Evolutionary conservation across 768 basidiomycete genomes (phyloP).

Genomic region (Lactifluus rugatus): DNA sequence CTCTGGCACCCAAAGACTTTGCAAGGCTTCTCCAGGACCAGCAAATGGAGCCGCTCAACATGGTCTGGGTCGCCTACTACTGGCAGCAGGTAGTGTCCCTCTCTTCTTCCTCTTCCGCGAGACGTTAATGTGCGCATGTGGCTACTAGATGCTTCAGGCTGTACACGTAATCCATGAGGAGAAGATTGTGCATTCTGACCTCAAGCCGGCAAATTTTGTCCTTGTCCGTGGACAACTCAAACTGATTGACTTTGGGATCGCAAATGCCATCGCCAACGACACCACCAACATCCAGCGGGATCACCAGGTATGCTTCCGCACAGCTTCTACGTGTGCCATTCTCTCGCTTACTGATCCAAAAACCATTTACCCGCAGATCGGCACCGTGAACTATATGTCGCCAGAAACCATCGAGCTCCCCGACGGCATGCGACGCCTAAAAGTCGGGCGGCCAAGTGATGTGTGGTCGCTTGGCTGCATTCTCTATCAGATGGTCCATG

Average conservation of each 20-base stretch:
- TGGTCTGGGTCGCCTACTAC: constrained; percentile 91
- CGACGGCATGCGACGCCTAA: constrained; percentile 79
- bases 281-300: constrained; percentile 98
- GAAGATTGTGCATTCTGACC: constrained; percentile 96
- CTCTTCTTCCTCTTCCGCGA: background rate
- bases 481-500: constrained; percentile 97
- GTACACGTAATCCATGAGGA: constrained; percentile 98
- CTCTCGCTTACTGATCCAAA: background rate
- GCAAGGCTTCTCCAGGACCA: constrained; percentile 77
- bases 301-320: constrained; percentile 56
- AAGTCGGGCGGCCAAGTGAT: constrained; percentile 92
- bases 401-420: constrained; percentile 91
- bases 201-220: constrained; percentile 98
- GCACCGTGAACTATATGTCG: constrained; percentile 98
- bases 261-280: constrained; percentile 96
- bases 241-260: constrained; percentile 99
- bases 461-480: constrained; percentile 99
- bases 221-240: constrained; percentile 91
- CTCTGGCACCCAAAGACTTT: constrained; percentile 41
- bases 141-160: constrained; percentile 86
- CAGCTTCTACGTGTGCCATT: background rate
- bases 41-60: constrained; percentile 73
- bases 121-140: background rate
- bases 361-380: constrained; percentile 48
- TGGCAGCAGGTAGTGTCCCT: constrained; percentile 81